Evolutionary conservation across 371 early-diverging fungal species (phyloP), one percentile per base, ranked within the genome.

Genomic region (Sporodiniella umbellata): DNA sequence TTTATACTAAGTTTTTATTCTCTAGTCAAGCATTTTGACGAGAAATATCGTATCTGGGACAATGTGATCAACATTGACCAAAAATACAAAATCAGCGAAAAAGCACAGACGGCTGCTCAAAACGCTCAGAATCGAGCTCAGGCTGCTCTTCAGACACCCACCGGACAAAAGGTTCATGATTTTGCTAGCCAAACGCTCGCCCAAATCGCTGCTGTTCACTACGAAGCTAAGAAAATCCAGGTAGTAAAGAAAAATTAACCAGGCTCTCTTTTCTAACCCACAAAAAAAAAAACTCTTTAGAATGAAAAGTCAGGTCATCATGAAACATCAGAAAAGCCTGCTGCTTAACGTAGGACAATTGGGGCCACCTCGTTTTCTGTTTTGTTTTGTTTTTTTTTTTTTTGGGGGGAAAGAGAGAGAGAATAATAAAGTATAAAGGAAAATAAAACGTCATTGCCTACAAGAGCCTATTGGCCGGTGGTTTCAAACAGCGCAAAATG

Each of bases 51-150:
- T 55, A 77, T 85, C 42, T 63, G 68, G 63, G 78, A 74, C 22
- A 78, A 77, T 63, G 81, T 79, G 18, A 54, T 64, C 30, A 75
- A 78, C 45, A 53, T 84, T 46, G 76, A 81, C 50, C 54, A 70
- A 53, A 84, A 81, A 66, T 84, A 62, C 70, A 72, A 78, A 33
- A 75, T 85, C 26, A 75, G 75, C 59, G 83, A 81, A 55, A 80
- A 76, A 51, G 78, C 79, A 31, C 62, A 70, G 48, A 68, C 45
- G 30, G 74, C 64, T 18, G 75, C 77, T 19, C 64, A 71, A 5
- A 67, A 64, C 7, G 83, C 80, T 44, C 77, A 68, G 60, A 63
- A 42, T 42, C 75, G 47, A 23, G 81, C 76, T 24, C 66, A 56
- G 24, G 61, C 64, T 56, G 83, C 80, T 33, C 68, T 85, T 31